phyloP scores from a whole-genome alignment of 192 early-diverging fungal genomes.

The Gamsiella multidivaricata region DNA sequence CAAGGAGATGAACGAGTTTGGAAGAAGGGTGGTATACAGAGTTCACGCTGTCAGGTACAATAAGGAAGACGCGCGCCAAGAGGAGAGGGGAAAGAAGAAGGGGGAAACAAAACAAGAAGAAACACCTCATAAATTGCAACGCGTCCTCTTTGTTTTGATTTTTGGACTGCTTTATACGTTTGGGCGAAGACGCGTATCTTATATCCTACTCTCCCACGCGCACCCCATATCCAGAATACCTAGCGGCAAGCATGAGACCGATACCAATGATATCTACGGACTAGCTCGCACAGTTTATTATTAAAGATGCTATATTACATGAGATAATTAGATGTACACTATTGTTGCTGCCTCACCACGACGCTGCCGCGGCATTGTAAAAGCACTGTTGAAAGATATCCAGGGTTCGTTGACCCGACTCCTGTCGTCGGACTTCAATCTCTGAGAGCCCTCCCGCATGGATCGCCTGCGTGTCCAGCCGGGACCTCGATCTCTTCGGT shows the following conservation, averaged over 20 bases:
- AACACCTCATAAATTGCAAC: slow-evolving; percentile 1
- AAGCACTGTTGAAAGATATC: slow-evolving; percentile 27
- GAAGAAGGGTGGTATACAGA: slow-evolving; percentile 2
- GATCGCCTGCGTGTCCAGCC: not conserved
- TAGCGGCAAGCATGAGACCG: too few species aligned
- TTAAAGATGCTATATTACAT: too few species aligned
- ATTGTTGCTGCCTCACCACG: not conserved
- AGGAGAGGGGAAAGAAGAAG: slow-evolving; percentile 2
- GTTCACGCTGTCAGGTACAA: slow-evolving; percentile 21
- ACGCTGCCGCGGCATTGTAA: slow-evolving; percentile 18
- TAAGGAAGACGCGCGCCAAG: slow-evolving; percentile 21
- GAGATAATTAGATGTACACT: too few species aligned
- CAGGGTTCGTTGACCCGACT: not conserved
- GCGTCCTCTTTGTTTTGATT: slow-evolving; percentile 12
- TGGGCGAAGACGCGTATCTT: too few species aligned
- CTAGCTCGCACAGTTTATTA: too few species aligned
- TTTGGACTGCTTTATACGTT: too few species aligned
- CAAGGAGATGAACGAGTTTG: not conserved
- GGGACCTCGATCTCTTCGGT: slow-evolving; percentile 1
- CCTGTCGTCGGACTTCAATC: not conserved
- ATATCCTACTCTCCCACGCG: too few species aligned
- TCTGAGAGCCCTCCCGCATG: not conserved
- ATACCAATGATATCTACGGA: too few species aligned
- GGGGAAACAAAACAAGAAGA: slow-evolving; percentile 8
- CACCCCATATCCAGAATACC: too few species aligned